Conservation (phyloP, 306 rosid species). For the Castanospermum australe region DNA sequence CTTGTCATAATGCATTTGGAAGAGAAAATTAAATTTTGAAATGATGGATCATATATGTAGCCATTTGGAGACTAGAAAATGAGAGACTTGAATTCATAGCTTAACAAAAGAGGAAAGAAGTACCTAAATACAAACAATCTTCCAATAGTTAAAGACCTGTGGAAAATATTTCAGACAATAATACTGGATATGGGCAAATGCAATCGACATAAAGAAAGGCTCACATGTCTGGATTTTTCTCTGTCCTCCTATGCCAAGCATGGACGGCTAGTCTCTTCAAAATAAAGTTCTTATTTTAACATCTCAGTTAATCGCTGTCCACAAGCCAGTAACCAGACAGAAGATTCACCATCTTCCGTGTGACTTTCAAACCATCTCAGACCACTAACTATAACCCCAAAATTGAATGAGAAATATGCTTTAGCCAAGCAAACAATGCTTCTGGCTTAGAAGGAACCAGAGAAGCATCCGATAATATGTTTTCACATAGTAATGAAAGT, state of each 20-base stretch:
- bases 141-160: neutral
- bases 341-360: neutral
- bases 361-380: neutral
- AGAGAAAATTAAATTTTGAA: neutral
- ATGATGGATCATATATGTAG: neutral
- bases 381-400: neutral
- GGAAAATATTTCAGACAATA: neutral
- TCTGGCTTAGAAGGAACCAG: neutral
- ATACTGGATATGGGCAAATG: neutral
- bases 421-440: neutral
- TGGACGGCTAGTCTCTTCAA: neutral
- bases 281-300: neutral
- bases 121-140: neutral
- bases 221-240: neutral
- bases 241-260: neutral
- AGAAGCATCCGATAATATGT: neutral
- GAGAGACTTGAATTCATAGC: neutral
- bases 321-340: neutral
- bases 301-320: neutral
- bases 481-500: neutral
- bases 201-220: neutral
- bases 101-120: neutral
- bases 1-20: neutral
- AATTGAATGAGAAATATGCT: neutral
- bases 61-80: neutral